phyloP scores from a whole-genome alignment of 345 rosid genomes.

The Crucihimalaya himalaica region DNA sequence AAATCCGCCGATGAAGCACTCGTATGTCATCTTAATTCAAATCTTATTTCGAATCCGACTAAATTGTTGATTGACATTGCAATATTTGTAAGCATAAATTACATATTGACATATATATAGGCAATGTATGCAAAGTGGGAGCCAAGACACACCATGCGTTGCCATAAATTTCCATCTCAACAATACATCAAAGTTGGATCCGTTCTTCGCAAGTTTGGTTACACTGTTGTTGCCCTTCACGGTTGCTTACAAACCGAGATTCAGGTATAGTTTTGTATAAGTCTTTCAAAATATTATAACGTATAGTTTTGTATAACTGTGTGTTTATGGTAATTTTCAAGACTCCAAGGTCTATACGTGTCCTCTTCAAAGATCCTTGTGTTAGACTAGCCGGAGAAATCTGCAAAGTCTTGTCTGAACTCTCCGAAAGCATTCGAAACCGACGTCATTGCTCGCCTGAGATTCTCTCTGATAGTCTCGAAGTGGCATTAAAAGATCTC shows the following conservation, averaged over 20 bases:
- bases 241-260: constrained; percentile 84
- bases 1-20: constrained; percentile 75
- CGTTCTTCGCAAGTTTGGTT: constrained; percentile 79
- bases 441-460: constrained; percentile 75
- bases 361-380: constrained; percentile 74
- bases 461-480: constrained; percentile 71
- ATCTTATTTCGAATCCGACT: background rate
- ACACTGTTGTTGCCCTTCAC: constrained; percentile 79
- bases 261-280: constrained; percentile 50
- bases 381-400: constrained; percentile 65
- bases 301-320: background rate
- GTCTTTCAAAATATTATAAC: background rate
- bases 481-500: constrained; percentile 71
- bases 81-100: background rate
- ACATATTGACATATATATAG: constrained; percentile 35
- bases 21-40: constrained; percentile 32
- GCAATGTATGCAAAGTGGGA: constrained; percentile 89
- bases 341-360: constrained; percentile 74
- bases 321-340: constrained; percentile 15
- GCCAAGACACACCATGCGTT: constrained; percentile 60
- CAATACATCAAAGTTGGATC: constrained; percentile 79
- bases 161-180: constrained; percentile 63
- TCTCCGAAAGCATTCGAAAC: constrained; percentile 55
- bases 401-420: constrained; percentile 60
- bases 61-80: background rate